Evolutionary conservation across 2,329 filamentous ascomycete genomes (phyloP).

Genomic region (Zalaria sp.): DNA sequence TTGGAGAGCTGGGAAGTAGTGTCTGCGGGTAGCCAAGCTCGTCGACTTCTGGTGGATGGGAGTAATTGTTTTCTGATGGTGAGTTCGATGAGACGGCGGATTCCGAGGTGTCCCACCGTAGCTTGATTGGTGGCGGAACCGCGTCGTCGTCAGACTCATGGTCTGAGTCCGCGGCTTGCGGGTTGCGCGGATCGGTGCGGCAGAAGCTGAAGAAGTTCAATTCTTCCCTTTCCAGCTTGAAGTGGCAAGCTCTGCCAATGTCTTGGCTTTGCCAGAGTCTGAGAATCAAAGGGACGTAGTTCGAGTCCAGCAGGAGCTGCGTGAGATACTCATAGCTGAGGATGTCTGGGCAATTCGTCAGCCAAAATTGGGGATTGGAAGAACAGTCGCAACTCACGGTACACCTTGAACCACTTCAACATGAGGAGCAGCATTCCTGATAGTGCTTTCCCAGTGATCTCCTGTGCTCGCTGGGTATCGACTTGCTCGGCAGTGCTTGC

Average conservation of each 20-base stretch:
- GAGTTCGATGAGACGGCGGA: conserved; percentile 21
- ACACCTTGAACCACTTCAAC: conserved; percentile 91
- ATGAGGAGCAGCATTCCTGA: conserved; percentile 80
- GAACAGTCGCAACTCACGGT: conserved; percentile 46
- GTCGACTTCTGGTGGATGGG: conserved; percentile 50
- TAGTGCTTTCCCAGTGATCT: conserved; percentile 82
- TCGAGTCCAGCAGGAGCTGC: conserved; percentile 84
- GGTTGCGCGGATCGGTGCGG: conserved; percentile 48
- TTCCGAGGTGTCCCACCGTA: conserved; percentile 24
- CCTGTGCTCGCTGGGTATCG: conserved; percentile 65
- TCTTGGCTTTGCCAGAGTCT: conserved; percentile 94
- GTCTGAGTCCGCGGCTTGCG: conserved; percentile 20
- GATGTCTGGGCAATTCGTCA: conserved; percentile 45
- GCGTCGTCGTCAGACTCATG: conserved; percentile 50
- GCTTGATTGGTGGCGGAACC: conserved; percentile 65
- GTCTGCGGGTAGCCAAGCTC: conserved; percentile 72
- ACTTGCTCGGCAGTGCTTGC: conserved; percentile 50
- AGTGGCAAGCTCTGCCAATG: conserved; percentile 77
- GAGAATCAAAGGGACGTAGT: conserved; percentile 81
- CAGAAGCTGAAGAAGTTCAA: conserved; percentile 89
- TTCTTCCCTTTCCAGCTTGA: conserved; percentile 68
- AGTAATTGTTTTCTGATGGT: conserved; percentile 15
- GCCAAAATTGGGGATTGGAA: conserved; percentile 7
- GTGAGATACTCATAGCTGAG: conserved; percentile 94
- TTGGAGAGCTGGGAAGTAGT: conserved; percentile 56